Base-by-base conservation (phyloP, 2,329 filamentous ascomycete genomes). In the Penicillium sp. region DNA sequence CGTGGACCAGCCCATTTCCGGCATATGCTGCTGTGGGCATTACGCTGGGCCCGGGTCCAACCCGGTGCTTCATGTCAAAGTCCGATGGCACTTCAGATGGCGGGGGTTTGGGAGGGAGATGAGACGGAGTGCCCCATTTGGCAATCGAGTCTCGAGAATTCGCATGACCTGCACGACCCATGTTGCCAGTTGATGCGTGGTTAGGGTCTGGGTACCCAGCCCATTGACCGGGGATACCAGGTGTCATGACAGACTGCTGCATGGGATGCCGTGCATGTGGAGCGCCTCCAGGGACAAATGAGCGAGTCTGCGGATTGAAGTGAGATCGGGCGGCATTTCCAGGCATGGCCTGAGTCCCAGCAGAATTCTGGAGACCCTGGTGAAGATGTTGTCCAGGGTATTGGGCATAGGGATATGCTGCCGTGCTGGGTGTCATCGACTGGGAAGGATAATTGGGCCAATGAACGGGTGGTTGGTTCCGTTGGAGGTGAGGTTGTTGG, bases 271-370 rank as follows among this genome's bases (percentile, higher is more conserved):
- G n/a, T 59, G 58, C 17, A 48, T 41, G 37, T 23, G 59, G 44
- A 20, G 55, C 51, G 29, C 77, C 70, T 35, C 72, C 74, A 1
- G 90, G 90, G 15, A 95, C 78, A 62, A 96, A 95, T 0, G 89
- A 85, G 57, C 94, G 85, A 11, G 85, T 95, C 67, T 94, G 89
- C 1, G 89, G 90, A 58, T 95, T 95, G 69, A 96, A 95, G 9
- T 84, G 79, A 53, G 87, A 85, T 41, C 88, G 76, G 57, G 84
- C 86, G 59, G 79, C 93, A 64, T 83, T 92, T 23, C 86, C 86
- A 10, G 87, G 85, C 39, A 93, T 80, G 4, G 86, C 85, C 59
- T 95, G 86, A 57, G 88, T 83, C 41, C 76, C 78, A 61, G 84
- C 81, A 6, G 80, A 77, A 53, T 84, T 84, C 44, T 84, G 74